Percentiles rank a stretch among this genome's conserved stretches.
phyloP scores from a whole-genome alignment of 2,329 filamentous ascomycete species.

The Aphanoascus verrucosus region DNA sequence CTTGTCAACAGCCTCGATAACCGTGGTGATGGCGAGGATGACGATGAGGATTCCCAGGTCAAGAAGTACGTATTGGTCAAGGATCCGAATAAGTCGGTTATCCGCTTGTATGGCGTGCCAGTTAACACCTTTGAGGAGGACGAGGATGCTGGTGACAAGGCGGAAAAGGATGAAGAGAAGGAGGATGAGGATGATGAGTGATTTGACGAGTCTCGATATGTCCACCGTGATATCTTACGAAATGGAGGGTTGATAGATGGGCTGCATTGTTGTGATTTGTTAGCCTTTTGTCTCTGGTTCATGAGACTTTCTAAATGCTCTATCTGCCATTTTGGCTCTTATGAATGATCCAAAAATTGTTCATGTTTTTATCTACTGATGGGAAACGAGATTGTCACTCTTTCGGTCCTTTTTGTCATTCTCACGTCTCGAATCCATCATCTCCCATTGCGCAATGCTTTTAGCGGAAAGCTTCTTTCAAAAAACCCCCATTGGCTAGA shows the following conservation, averaged over 20 bases:
- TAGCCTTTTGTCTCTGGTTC: not conserved
- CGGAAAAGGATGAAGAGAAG: conserved; percentile 45
- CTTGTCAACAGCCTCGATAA: conserved; percentile 44
- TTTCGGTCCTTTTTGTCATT: not conserved
- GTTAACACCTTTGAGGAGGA: conserved; percentile 79
- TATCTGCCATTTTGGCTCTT: not conserved
- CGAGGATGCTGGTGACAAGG: conserved; percentile 52
- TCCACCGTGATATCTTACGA: conserved; percentile 17
- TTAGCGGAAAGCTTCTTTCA: not conserved
- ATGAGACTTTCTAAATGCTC: not conserved
- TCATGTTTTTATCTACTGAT: not conserved
- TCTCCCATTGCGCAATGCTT: not conserved
- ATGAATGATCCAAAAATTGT: not conserved
- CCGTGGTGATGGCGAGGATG: conserved; percentile 27
- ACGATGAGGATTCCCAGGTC: conserved; percentile 28
- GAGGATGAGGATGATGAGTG: conserved; percentile 47
- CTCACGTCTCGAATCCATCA: not conserved
- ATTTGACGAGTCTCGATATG: conserved; percentile 19
- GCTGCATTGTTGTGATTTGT: not conserved
- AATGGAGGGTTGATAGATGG: conserved; percentile 3
- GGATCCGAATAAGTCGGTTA: conserved; percentile 95
- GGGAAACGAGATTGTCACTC: not conserved
- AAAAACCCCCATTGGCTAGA: too few species aligned
- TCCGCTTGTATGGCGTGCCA: conserved; percentile 87
- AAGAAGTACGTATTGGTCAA: conserved; percentile 50